These are phyloP conservation scores for Aureobasidium sp. DNA, from an alignment of 2,329 filamentous ascomycete species.

Conservation along the genomic window DNA sequence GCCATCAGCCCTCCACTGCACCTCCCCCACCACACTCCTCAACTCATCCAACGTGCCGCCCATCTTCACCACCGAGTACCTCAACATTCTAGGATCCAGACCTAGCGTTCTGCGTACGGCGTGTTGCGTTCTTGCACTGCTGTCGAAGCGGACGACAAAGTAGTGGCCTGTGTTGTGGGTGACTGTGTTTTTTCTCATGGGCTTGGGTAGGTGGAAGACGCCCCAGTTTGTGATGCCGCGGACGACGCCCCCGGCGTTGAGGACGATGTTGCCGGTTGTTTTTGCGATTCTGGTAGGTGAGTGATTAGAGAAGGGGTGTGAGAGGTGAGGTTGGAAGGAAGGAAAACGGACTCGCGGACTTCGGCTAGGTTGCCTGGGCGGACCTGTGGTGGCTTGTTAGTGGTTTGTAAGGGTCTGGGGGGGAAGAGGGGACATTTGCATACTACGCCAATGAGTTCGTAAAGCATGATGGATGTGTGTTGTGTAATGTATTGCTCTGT, in stretches of 20 bases:
- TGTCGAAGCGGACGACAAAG: slow-evolving; percentile 96
- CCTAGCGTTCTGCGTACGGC: slow-evolving; percentile 66
- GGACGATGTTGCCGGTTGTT: slow-evolving; percentile 73
- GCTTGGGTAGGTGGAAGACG: slow-evolving; percentile 74
- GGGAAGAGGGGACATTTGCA: slow-evolving; percentile 17
- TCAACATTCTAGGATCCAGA: slow-evolving; percentile 84
- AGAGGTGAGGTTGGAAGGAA: slow-evolving; percentile 15
- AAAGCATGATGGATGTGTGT: slow-evolving; percentile 60
- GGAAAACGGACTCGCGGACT: slow-evolving; percentile 74
- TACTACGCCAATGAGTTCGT: slow-evolving; percentile 95
- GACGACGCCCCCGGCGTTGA: slow-evolving; percentile 77
- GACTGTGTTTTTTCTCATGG: slow-evolving; percentile 71
- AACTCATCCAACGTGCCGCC: slow-evolving; percentile 59
- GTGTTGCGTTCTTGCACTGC: slow-evolving; percentile 63
- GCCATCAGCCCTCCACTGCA: slow-evolving; percentile 37
- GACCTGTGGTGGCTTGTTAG: slow-evolving; percentile 51
- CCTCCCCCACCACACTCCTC: slow-evolving; percentile 47
- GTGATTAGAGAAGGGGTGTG: slow-evolving; percentile 8
- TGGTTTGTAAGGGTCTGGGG: slow-evolving; percentile 16
- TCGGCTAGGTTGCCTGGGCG: slow-evolving; percentile 80
- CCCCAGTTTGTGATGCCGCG: slow-evolving; percentile 95
- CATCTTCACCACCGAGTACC: slow-evolving; percentile 78
- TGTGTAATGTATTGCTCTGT: not conserved
- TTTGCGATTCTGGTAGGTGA: slow-evolving; percentile 63
- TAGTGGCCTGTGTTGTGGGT: slow-evolving; percentile 83